These are phyloP conservation scores for Globisporangium sylvaticum DNA, from an alignment of 352 stramenopile genomes.

Conservation along the genomic window DNA sequence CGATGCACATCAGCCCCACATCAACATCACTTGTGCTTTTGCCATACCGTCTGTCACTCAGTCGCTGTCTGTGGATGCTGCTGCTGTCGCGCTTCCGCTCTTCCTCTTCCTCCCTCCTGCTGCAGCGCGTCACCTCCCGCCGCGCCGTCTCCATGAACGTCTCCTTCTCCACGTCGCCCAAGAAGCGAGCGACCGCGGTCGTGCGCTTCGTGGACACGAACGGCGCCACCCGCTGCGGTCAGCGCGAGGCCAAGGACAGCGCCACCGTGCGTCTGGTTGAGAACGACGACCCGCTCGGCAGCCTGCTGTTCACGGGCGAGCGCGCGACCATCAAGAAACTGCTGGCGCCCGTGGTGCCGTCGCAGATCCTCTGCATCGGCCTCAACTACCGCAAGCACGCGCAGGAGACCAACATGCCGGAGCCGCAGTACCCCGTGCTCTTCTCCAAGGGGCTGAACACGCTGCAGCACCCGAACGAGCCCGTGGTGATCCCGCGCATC, in stretches of 20 bases:
- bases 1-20: background rate
- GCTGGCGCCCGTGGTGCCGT: constrained; percentile 72
- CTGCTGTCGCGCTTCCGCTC: background rate
- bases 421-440: constrained; percentile 74
- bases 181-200: constrained; percentile 42
- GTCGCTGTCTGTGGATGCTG: background rate
- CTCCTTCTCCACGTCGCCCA: constrained; percentile 11
- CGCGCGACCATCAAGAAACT: constrained; percentile 64
- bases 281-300: constrained; percentile 63
- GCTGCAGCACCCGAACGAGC: constrained; percentile 69
- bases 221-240: constrained; percentile 54
- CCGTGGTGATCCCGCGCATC: constrained; percentile 79
- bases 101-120: background rate
- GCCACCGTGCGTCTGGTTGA: constrained; percentile 50
- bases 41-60: too few species aligned
- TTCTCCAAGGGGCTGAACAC: constrained; percentile 88
- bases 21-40: too few species aligned
- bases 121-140: background rate
- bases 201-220: constrained; percentile 67
- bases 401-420: constrained; percentile 83
- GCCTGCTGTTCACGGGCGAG: constrained; percentile 55
- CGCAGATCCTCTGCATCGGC: constrained; percentile 83
- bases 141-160: constrained; percentile 6
- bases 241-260: constrained; percentile 34
- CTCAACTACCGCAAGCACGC: constrained; percentile 90